These are phyloP conservation scores for Cercospora brassicicola DNA, from an alignment of 2,329 filamentous ascomycete genomes.

Conservation along the genomic window DNA sequence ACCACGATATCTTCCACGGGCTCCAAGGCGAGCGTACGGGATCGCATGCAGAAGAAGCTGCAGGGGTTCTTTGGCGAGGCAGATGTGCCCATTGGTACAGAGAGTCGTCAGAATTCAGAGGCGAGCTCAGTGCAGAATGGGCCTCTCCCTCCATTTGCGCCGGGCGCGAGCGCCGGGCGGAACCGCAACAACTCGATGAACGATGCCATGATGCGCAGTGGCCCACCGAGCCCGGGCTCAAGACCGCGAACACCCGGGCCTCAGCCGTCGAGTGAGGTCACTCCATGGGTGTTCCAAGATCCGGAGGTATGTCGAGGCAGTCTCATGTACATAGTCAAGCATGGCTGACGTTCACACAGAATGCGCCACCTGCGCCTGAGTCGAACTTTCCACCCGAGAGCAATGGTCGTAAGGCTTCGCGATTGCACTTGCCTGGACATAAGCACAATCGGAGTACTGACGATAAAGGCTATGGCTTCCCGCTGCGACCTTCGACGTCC, in stretches of 20 bases:
- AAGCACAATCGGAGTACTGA: constrained; percentile 68
- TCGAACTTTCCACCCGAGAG: constrained; percentile 34
- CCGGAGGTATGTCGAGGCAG: constrained; percentile 30
- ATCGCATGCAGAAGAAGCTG: constrained; percentile 75
- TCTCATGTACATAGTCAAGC: neutral
- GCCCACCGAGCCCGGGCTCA: constrained; percentile 71
- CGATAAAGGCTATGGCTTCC: constrained; percentile 53
- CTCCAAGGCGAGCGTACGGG: constrained; percentile 70
- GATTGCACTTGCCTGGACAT: constrained; percentile 65
- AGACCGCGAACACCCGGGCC: constrained; percentile 71
- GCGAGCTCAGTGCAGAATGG: constrained; percentile 36
- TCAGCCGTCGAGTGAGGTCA: constrained; percentile 71
- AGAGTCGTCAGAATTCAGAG: constrained; percentile 65
- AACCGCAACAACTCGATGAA: constrained; percentile 82
- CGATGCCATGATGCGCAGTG: constrained; percentile 55
- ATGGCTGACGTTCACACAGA: constrained; percentile 24
- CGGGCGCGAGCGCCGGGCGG: constrained; percentile 50
- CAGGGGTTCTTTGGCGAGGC: constrained; percentile 86
- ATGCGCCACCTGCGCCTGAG: constrained; percentile 31
- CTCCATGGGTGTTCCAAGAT: constrained; percentile 89
- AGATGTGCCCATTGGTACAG: constrained; percentile 68
- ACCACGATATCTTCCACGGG: constrained; percentile 83
- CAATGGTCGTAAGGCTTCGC: constrained; percentile 45
- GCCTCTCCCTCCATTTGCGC: constrained; percentile 56
- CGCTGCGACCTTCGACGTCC: constrained; percentile 70